These are phyloP conservation scores for Populus trichocarpa DNA, from an alignment of 441 rosid genomes.

Conservation along the genomic window DNA sequence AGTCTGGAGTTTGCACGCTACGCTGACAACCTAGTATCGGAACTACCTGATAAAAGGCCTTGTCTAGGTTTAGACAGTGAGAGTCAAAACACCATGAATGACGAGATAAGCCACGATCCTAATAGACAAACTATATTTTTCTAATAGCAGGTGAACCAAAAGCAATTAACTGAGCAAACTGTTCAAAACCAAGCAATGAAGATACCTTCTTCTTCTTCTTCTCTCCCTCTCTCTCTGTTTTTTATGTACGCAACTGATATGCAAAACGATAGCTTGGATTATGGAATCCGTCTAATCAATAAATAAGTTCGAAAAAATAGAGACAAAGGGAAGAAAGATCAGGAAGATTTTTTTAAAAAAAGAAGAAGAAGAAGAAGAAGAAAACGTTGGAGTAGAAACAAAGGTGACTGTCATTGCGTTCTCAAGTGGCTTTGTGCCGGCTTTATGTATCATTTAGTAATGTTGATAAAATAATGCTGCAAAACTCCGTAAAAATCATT, in stretches of 20 bases:
- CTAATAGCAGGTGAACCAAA: neutral
- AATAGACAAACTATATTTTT: neutral
- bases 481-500: neutral
- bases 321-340: no score
- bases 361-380: neutral
- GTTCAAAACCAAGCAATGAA: no score
- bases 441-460: neutral
- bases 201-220: neutral
- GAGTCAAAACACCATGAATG: no score
- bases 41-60: neutral
- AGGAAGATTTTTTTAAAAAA: no score
- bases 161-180: neutral
- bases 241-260: no score
- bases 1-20: neutral
- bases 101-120: no score
- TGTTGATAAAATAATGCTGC: neutral
- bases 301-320: neutral
- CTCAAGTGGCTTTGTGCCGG: neutral
- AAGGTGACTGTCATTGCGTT: conserved; percentile 10
- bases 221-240: no score
- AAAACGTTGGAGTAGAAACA: conserved; percentile 9
- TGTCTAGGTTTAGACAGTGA: neutral
- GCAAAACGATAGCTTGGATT: conserved; percentile 11
- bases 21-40: neutral
- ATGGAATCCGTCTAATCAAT: neutral